These are phyloP conservation scores for Metschnikowia kofuensis DNA, from an alignment of 805 yeast species.

Conservation along the genomic window DNA sequence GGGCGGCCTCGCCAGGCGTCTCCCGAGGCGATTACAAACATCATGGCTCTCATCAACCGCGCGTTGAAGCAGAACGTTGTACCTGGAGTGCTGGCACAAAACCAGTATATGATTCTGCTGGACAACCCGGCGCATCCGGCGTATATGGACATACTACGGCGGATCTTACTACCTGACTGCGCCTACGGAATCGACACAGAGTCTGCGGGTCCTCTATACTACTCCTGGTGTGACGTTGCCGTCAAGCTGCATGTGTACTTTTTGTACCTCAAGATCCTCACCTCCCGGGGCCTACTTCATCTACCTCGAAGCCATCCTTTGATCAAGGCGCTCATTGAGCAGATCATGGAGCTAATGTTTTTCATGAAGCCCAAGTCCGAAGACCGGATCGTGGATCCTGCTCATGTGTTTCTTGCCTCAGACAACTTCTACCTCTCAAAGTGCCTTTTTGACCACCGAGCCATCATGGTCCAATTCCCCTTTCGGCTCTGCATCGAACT, in stretches of 20 bases:
- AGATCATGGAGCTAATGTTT: slow-evolving; percentile 18
- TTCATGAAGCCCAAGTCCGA: slow-evolving; percentile 15
- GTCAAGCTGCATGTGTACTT: slow-evolving; percentile 22
- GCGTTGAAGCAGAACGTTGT: slow-evolving; percentile 16
- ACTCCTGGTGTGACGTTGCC: slow-evolving; percentile 27
- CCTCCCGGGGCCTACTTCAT: slow-evolving; percentile 21
- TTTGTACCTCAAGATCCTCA: slow-evolving; percentile 23
- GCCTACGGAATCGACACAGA: slow-evolving; percentile 17
- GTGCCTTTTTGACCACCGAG: slow-evolving; percentile 22
- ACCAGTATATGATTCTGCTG: slow-evolving; percentile 9
- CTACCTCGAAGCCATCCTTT: slow-evolving; percentile 23
- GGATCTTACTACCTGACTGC: slow-evolving; percentile 13
- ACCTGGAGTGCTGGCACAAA: slow-evolving; percentile 11
- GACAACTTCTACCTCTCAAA: slow-evolving; percentile 19
- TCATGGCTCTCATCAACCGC: slow-evolving; percentile 15
- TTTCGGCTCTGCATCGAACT: slow-evolving; percentile 18
- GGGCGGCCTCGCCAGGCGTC: slow-evolving; percentile 10
- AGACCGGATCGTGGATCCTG: slow-evolving; percentile 1
- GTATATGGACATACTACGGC: slow-evolving; percentile 6
- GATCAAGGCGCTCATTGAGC: slow-evolving; percentile 17
- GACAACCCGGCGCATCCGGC: slow-evolving; percentile 18
- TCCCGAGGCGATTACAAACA: slow-evolving; percentile 14
- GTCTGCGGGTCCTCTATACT: slow-evolving; percentile 6
- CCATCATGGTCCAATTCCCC: slow-evolving; percentile 25
- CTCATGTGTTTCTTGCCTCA: slow-evolving; percentile 17